Evolutionary conservation across 441 rosid genomes (phyloP).

Genomic region (Erodium chrysanthum): DNA sequence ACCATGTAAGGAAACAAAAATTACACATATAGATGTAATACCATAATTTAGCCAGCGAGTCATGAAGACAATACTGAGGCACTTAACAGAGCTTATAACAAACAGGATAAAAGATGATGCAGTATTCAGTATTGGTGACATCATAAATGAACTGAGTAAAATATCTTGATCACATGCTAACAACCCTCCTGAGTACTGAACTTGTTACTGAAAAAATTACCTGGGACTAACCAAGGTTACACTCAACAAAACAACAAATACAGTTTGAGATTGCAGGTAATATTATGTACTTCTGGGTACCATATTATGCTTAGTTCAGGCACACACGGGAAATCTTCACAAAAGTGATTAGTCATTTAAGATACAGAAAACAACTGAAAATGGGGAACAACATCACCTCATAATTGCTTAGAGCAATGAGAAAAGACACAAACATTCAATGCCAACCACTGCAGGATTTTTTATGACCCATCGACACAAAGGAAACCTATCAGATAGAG

Average conservation of each 20-base stretch:
- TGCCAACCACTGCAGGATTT: too few relatives aligned
- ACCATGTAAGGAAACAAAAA: constrained; percentile 6
- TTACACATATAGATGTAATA: constrained; percentile 4
- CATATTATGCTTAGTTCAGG: not conserved
- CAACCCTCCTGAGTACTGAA: not conserved
- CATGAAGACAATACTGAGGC: not conserved
- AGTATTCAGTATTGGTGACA: not conserved
- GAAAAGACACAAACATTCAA: too few relatives aligned
- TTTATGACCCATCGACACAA: too few relatives aligned
- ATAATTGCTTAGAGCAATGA: too few relatives aligned
- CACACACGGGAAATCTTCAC: not conserved
- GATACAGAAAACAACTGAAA: too few relatives aligned
- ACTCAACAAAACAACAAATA: not conserved
- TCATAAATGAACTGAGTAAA: not conserved
- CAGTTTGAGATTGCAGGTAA: not conserved
- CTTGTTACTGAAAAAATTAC: not conserved
- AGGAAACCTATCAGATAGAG: too few relatives aligned
- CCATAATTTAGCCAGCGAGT: not conserved
- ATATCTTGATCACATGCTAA: not conserved
- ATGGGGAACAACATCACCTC: too few relatives aligned
- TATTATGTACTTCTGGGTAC: not conserved
- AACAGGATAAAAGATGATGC: not conserved
- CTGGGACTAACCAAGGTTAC: not conserved
- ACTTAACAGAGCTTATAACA: not conserved
- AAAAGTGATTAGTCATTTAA: too few relatives aligned